Base-by-base conservation (phyloP, 805 yeast genomes). In the Zygosaccharomyces pseudorouxii region DNA sequence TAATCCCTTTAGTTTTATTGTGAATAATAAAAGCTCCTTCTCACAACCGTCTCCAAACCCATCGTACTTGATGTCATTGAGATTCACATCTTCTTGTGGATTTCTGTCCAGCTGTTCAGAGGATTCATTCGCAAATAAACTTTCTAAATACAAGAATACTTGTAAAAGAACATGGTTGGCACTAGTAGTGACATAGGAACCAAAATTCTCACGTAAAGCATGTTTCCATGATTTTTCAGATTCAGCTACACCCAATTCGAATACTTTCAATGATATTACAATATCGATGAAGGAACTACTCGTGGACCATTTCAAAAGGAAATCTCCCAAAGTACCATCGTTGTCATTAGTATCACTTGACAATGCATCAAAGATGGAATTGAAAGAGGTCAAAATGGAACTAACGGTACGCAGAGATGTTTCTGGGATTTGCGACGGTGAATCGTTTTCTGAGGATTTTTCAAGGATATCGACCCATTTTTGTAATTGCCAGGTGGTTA, bases 1-100 rank as follows among this genome's bases (percentile, higher is more conserved):
- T 18, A 64, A 46, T 3, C 64, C 62, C 42, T 58, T 65, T 39
- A 66, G 43, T 50, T 66, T 66, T 6, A 66, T 56, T 2, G 62
- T 56, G 38, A 50, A 65, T 8, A 66, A 6, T 5, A 60, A 41
- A 10, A 66, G 50, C 16, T 58, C 58, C 27, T 52, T 58, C 45
- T 63, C 68, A 12, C 49, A 42, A 18, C 51, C 54, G 4, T 38
- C 45, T 2, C 42, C 42, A 5, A 55, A 42, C 14, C 42, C 44
- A 3, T 31, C 43, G 7, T 50, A 51, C 5, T 44, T 28, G 9
- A 60, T 22, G 30, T 56, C 58, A 47, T 56, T 59, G 7, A 58
- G 51, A 41, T 57, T 55, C 1, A 56, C 64, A 48, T 62, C 64
- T 50, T 63, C 68, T 28, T 57, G 58, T 2, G 57, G 55, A 14